Evolutionary conservation across 768 basidiomycete genomes (phyloP).

Genomic region (Phanerochaete sordida): DNA sequence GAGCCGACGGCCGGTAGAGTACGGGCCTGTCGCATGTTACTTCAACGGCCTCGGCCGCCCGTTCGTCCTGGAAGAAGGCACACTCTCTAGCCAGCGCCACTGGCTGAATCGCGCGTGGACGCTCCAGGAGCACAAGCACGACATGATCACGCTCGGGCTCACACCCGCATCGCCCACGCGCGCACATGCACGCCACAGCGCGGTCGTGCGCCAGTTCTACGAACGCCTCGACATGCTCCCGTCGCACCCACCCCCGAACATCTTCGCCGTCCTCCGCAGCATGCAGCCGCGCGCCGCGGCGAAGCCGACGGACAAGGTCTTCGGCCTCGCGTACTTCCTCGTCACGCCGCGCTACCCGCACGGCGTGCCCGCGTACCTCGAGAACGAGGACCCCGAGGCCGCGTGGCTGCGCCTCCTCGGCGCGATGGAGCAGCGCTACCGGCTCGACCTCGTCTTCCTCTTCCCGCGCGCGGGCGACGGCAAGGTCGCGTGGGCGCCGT

Average conservation of each 20-base stretch:
- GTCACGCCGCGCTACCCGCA: not conserved
- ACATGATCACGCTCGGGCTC: not conserved
- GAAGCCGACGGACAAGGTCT: not conserved
- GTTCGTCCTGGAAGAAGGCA: not conserved
- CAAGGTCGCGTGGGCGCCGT: not conserved
- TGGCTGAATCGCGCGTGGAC: conserved; percentile 11
- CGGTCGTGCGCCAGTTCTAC: not conserved
- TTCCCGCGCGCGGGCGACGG: not conserved
- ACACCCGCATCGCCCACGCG: not conserved
- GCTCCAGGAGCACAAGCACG: not conserved
- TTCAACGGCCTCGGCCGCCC: not conserved
- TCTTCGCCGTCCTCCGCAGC: not conserved
- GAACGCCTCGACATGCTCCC: not conserved
- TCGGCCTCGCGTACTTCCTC: not conserved
- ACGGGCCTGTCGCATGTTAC: not conserved
- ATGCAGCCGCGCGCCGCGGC: not conserved
- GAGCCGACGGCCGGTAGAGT: not conserved
- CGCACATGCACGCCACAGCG: not conserved
- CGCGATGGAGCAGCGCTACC: not conserved
- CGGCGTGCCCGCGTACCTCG: not conserved
- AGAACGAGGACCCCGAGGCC: not conserved
- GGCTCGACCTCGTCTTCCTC: not conserved
- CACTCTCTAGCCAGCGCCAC: conserved; percentile 1
- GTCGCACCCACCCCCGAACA: not conserved
- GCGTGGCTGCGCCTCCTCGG: not conserved